Conservation (phyloP, 2,329 filamentous ascomycete species). For the Pyrenochaeta sp. region DNA sequence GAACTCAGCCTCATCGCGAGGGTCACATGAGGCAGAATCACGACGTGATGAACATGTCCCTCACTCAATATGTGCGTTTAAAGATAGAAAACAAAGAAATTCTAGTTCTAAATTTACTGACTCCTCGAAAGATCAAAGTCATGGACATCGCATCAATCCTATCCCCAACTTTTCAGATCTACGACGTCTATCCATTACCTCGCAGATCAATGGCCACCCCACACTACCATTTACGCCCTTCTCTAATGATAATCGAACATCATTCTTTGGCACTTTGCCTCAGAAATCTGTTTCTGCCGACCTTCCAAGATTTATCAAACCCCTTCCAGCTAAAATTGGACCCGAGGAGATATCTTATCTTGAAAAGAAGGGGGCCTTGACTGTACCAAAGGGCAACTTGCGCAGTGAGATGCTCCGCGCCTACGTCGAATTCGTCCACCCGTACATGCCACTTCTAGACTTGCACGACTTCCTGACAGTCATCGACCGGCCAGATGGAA, state of each 20-base stretch:
- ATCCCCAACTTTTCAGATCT: conserved; percentile 52
- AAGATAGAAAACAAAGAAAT: neutral
- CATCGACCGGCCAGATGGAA: conserved; percentile 72
- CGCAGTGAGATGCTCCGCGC: conserved; percentile 83
- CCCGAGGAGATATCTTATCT: conserved; percentile 85
- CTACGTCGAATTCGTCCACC: conserved; percentile 90
- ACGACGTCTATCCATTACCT: conserved; percentile 55
- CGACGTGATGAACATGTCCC: conserved; percentile 67
- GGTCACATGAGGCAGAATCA: conserved; percentile 57
- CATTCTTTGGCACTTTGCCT: conserved; percentile 58
- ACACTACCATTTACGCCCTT: conserved; percentile 49
- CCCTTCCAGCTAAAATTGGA: conserved; percentile 78
- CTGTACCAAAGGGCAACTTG: conserved; percentile 73
- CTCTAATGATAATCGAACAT: conserved; percentile 33
- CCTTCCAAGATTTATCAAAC: conserved; percentile 77
- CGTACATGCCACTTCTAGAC: conserved; percentile 89
- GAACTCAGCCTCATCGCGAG: conserved; percentile 38
- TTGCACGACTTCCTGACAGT: conserved; percentile 67
- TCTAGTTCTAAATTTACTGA: conserved; percentile 27
- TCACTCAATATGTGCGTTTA: conserved; percentile 68
- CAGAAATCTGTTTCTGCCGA: conserved; percentile 55
- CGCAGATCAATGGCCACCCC: conserved; percentile 44
- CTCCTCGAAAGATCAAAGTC: conserved; percentile 56
- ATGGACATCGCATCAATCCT: conserved; percentile 52
- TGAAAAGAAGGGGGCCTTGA: conserved; percentile 82